Evolutionary conservation across 768 basidiomycete species (phyloP), one percentile per base, ranked within the genome.

Genomic region (Kwoniella europaea): DNA sequence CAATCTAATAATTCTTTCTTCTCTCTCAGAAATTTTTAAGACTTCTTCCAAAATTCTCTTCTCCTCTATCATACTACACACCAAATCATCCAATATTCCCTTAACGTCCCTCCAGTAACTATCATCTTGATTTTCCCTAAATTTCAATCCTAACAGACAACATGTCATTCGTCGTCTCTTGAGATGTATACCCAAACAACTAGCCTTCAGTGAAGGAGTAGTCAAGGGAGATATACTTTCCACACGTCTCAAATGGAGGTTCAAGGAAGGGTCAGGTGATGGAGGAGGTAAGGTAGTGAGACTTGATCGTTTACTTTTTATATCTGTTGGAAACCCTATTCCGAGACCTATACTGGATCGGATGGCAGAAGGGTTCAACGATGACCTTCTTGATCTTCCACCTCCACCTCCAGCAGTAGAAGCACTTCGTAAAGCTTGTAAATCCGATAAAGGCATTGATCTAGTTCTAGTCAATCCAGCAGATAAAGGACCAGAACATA

Each of bases 121-220:
- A 7, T 60, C 55, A 10, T 58, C 41, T 20, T 29, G 18, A 4
- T 22, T 41, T 24, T 15, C 41, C n/a, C 41, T 60, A 60, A 82
- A 82, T 22, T 70, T 67, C 52, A 83, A 65, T 15, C 78, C 82
- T 3, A 83, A 74, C 6, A 83, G 63, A 68, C 73, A 80, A 69
- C 82, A 83, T 1, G 79, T 79, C 15, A 80, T 46, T 53, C 73
- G 54, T n/a, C 80, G 55, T 4, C 82, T 57, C 55, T 78, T 77
- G 27, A 77, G 63, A 62, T 83, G 82, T 1, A 81, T 65, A 3
- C 72, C 77, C 22, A 80, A 59, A 65, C 80, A 79, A 12, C 73
- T 59, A 10, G 77, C 81, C 59, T 79, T 79, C 16, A 83, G 76
- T 3, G 76, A 71, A 2, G 78, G 72, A 0, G 71, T 35, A 10